Base-by-base conservation (phyloP, 768 basidiomycete genomes). In the Paxillus ammoniavirescens region DNA sequence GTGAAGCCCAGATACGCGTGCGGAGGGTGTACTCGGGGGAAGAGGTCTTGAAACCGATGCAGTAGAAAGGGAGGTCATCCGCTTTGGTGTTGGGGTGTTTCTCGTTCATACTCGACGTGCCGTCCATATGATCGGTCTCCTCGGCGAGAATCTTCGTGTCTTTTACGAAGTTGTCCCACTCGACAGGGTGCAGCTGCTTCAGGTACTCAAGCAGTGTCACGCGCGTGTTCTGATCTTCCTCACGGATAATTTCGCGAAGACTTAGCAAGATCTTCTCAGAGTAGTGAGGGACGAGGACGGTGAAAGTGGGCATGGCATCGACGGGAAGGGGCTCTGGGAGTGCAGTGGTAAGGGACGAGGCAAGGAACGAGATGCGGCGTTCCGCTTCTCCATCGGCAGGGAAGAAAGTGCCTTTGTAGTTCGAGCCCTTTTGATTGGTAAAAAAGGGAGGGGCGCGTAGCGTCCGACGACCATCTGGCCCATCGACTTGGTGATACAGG, bases 161-260 rank as follows among this genome's bases (percentile, higher is more conserved):
- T 77, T 95, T 94, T 62, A 99, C 97, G 65, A 99, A 99, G 72
- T 99, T 99, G 75, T 98, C 97, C 97, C 97, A 99, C 69, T 99
- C 97, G 53, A 98, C 81, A 17, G 97, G 96, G 68, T 98, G 97
- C 44, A 99, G 79, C 70, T 99, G 97, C 73, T 99, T 99, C 69
- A 98, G 77, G 71, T 99, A 99, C 73, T 99, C 97, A 53, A 99
- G 81, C 21, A 98, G 78, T 8, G 97, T 99, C 53, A 99, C 97
- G 4, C 97, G 92, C 8, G 96, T 98, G 67, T 83, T 96, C 66
- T 89, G 87, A 65, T 98, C 95, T 68, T 98, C 95, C 71, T 99
- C 97, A 52, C 96, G 85, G 59, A 99, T 99, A 63, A 99, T 99
- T 73, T 99, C 97, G 45, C 97, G 84, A 37, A 99, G 81, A 66